A percentile compares a stretch with the other conserved stretches of the same genome.
Evolutionary conservation across 208 protist genomes (phyloP).

Genomic region (Leishmania arabica): DNA sequence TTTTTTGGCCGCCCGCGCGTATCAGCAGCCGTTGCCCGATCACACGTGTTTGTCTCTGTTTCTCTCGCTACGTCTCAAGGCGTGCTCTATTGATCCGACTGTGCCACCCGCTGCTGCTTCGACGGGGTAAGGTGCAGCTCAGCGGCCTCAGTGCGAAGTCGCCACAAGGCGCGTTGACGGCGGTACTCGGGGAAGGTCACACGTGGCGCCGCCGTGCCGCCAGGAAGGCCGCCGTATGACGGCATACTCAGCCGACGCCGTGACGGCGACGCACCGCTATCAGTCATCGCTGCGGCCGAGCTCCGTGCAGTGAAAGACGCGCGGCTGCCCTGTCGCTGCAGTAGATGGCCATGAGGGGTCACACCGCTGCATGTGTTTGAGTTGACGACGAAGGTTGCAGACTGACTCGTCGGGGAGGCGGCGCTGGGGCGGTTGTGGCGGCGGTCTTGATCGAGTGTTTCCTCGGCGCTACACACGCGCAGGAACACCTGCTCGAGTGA

Average conservation of each 20-base stretch:
- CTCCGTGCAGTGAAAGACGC: not conserved
- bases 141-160: slow-evolving; percentile 15
- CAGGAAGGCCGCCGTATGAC: not conserved
- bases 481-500: slow-evolving; percentile 80
- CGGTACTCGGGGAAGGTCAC: slow-evolving; percentile 36
- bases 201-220: slow-evolving; percentile 6
- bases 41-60: not conserved
- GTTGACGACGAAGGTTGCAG: not conserved
- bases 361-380: not conserved
- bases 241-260: slow-evolving; percentile 16
- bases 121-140: slow-evolving; percentile 7
- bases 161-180: slow-evolving; percentile 25
- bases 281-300: not conserved
- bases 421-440: slow-evolving; percentile 2
- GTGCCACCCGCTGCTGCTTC: slow-evolving; percentile 11
- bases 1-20: not conserved
- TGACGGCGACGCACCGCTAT: slow-evolving; percentile 6
- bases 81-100: slow-evolving; percentile 14
- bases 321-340: not conserved
- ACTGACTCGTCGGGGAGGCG: not conserved
- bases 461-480: slow-evolving; percentile 41
- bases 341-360: not conserved
- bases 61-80: not conserved
- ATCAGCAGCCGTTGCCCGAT: not conserved
- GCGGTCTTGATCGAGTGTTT: slow-evolving; percentile 10